Conservation (phyloP, 1,284 basidiomycete species). For the Cryptococcus sp. region DNA sequence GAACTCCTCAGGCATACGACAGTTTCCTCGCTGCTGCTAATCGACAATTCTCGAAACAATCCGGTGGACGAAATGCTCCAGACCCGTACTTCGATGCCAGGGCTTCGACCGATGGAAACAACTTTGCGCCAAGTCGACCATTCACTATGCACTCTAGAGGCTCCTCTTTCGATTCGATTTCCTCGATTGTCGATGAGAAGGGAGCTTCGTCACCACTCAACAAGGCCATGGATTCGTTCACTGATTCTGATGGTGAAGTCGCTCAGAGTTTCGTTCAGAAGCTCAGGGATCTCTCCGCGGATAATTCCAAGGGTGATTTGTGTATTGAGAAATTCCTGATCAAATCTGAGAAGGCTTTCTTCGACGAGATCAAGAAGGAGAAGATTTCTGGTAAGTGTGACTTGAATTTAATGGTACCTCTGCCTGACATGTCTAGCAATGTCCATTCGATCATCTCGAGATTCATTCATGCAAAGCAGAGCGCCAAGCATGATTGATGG, state of each 20-base stretch:
- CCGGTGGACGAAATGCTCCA: conserved; percentile 58
- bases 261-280: conserved; percentile 82
- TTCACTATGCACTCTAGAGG: conserved; percentile 74
- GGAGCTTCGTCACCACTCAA: conserved; percentile 73
- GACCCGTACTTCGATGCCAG: conserved; percentile 73
- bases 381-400: conserved; percentile 55
- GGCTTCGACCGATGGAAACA: conserved; percentile 25
- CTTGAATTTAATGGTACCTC: neutral
- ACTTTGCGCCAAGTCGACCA: conserved; percentile 57
- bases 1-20: conserved; percentile 55
- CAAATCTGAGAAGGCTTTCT: conserved; percentile 89
- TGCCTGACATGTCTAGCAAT: conserved; percentile 23
- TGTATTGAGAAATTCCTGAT: conserved; percentile 85
- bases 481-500: conserved; percentile 60
- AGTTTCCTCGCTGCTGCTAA: conserved; percentile 82
- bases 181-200: conserved; percentile 84
- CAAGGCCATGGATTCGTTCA: conserved; percentile 83
- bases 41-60: conserved; percentile 69
- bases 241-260: conserved; percentile 84
- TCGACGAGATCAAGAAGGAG: conserved; percentile 79
- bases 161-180: conserved; percentile 79
- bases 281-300: conserved; percentile 67
- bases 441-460: conserved; percentile 60
- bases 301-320: conserved; percentile 83
- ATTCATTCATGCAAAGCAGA: conserved; percentile 55